Evolutionary conservation across 805 yeast species (phyloP).

Genomic region (Tetrapisispora arboricola): DNA sequence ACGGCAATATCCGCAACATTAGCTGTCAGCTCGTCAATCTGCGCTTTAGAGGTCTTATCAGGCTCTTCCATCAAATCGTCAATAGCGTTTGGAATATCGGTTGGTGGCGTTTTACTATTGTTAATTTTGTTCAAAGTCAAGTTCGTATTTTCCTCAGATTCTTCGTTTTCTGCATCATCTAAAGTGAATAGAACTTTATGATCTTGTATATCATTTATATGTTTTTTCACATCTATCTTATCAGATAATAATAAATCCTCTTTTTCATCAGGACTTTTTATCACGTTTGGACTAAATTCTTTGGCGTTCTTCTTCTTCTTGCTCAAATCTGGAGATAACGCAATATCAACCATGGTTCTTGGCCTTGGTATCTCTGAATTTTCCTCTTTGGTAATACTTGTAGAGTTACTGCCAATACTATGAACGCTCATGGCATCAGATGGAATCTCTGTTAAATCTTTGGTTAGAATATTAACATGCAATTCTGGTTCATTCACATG

Average conservation of each 20-base stretch:
- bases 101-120: background rate
- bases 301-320: conserved; percentile 1
- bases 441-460: background rate
- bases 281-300: background rate
- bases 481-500: conserved; percentile 2
- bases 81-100: background rate
- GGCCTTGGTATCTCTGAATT: conserved; percentile 4
- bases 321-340: conserved; percentile 8
- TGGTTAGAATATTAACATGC: background rate
- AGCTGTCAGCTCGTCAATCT: background rate
- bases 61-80: background rate
- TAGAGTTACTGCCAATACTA: background rate
- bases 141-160: background rate
- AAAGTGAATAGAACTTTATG: conserved; percentile 8
- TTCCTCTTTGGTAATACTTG: background rate
- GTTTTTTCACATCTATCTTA: background rate
- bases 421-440: background rate
- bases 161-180: conserved; percentile 5
- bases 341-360: conserved; percentile 22
- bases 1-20: too few species aligned
- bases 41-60: background rate
- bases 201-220: background rate
- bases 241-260: background rate
- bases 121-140: background rate
- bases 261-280: background rate